A percentile compares a stretch with the other conserved stretches of the same genome.
Conservation (phyloP, 352 stramenopile genomes). For the Globisporangium echinulatum region DNA sequence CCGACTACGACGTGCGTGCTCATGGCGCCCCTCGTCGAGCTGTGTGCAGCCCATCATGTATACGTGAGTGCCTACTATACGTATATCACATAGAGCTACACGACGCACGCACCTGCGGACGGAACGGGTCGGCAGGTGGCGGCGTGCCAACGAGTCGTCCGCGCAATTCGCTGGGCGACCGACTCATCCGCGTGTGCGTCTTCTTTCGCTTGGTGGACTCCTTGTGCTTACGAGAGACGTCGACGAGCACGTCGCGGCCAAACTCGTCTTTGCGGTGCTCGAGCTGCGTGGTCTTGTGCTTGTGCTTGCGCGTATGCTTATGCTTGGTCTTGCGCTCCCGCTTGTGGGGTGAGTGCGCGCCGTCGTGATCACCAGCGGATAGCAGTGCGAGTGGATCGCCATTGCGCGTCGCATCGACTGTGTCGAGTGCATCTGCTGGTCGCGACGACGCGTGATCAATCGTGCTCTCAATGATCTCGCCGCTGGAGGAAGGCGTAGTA, state of each 20-base stretch:
- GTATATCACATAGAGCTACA: background rate
- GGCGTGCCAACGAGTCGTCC: constrained; percentile 28
- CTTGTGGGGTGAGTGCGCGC: too few species aligned
- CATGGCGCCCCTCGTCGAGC: constrained; percentile 36
- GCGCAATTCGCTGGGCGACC: constrained; percentile 11
- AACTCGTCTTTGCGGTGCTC: constrained; percentile 71
- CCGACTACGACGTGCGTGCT: constrained; percentile 4
- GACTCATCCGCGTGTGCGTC: constrained; percentile 17
- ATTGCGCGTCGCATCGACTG: background rate
- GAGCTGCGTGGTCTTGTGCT: constrained; percentile 9
- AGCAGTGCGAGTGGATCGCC: background rate
- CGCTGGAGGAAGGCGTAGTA: constrained; percentile 5
- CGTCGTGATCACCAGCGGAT: too few species aligned
- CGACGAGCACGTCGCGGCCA: constrained; percentile 44
- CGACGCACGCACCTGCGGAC: constrained; percentile 36
- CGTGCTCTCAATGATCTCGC: constrained; percentile 22
- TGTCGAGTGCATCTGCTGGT: background rate
- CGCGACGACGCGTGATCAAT: constrained; percentile 1
- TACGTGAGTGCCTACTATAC: background rate
- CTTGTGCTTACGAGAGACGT: constrained; percentile 19
- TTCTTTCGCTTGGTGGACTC: constrained; percentile 18
- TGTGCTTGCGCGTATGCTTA: constrained; percentile 11
- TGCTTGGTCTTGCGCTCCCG: background rate
- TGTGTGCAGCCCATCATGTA: constrained; percentile 8
- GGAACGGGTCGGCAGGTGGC: constrained; percentile 52